Base-by-base conservation (phyloP, 176 grass and related monocot species). In the Triticum urartu region DNA sequence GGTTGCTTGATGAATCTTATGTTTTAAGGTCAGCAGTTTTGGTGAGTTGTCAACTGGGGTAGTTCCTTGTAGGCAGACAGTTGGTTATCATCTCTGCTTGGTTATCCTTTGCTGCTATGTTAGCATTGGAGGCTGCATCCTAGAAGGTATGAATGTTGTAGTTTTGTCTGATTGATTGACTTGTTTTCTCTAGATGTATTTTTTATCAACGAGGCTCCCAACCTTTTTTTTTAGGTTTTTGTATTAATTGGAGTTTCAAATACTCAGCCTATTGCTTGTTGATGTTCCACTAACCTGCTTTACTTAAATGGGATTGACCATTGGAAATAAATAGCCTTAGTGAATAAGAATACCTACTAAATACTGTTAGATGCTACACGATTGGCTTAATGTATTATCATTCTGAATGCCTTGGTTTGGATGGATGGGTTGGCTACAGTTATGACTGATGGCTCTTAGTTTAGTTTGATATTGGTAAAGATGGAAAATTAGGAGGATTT, bases 101-200 rank as follows among this genome's bases (percentile, higher is more conserved):
- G 60, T 68, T 85, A 50, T 85, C 21, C 21, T 85, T 67, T 84
- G 20, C 72, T 78, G 61, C 71, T 11, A 6, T 85, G 12, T 68
- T 43, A 85, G 43, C 30, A 85, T 38, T 85, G 83, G 83, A 78
- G 75, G 83, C 63, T 85, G 43, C 74, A 68, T 38, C 63, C 13
- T 39, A 78, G 74, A 78, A 78, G 83, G 83, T 85, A 85, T 77
- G 83, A 21, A 50, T 60, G 38, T 30, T 36, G 11, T 60, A 47
- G 18, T 85, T 48, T 6, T 24, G 61, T 67, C 12, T 85, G 62
- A 85, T 65, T 68, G 42, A 45, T 68, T 68, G 45, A 11, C 17
- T 67, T 25, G 43, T 36, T 32, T 72, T 64, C 68, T 28, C 25
- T 61, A 61, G n/a, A 59, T 45, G 56, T 45, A 68, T 42, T 45